phyloP scores from a whole-genome alignment of 1,284 basidiomycete genomes.

The Sparassis latifolia region DNA sequence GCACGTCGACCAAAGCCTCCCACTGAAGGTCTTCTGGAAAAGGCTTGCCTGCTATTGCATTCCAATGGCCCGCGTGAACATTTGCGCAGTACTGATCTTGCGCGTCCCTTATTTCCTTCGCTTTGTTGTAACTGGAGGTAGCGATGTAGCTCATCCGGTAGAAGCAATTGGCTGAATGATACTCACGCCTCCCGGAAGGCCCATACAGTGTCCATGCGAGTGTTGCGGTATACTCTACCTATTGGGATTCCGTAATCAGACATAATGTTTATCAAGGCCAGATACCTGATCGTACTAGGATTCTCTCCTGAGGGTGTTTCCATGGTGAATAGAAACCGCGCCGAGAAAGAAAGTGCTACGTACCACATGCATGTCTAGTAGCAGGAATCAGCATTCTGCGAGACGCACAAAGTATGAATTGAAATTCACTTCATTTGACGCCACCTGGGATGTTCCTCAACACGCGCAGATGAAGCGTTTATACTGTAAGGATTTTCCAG shows the following conservation, averaged over 20 bases:
- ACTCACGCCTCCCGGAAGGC: conserved; percentile 32
- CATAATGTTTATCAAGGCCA: not conserved
- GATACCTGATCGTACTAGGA: conserved; percentile 19
- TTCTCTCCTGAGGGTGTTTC: conserved; percentile 23
- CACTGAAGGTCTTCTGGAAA: conserved; percentile 77
- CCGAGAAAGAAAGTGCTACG: not conserved
- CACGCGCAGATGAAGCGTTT: conserved; percentile 25
- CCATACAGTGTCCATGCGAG: conserved; percentile 41
- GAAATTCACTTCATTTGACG: conserved; percentile 37
- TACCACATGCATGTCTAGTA: conserved; percentile 34
- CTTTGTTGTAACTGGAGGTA: conserved; percentile 54
- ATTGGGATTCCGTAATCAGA: not conserved
- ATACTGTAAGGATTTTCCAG: conserved; percentile 38
- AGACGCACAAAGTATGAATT: too few relatives aligned
- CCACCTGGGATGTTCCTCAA: conserved; percentile 29
- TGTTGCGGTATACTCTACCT: conserved; percentile 28
- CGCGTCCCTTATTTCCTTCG: conserved; percentile 56
- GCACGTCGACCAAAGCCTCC: conserved; percentile 78
- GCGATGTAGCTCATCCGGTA: not conserved
- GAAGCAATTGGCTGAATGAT: not conserved
- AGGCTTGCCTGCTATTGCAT: conserved; percentile 36
- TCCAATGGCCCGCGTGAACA: conserved; percentile 49
- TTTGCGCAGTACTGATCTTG: conserved; percentile 70
- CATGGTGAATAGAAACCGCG: not conserved
- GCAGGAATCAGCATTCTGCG: too few relatives aligned